Percentiles rank a stretch among this genome's conserved stretches.
Conservation (phyloP, 2,329 filamentous ascomycete species). For the Aphanocladium album region DNA sequence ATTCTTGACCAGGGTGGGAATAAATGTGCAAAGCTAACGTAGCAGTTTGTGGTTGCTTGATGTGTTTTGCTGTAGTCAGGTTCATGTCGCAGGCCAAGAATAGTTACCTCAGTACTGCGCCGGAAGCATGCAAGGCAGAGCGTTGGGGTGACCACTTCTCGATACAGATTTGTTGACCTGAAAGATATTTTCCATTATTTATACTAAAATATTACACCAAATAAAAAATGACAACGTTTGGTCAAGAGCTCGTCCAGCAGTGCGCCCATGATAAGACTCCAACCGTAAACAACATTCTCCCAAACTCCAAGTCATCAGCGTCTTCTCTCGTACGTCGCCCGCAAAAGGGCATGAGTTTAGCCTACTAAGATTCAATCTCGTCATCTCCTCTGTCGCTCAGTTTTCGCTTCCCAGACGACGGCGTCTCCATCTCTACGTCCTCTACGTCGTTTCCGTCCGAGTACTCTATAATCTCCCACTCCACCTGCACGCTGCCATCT, state of each 20-base stretch:
- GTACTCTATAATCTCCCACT: slow-evolving; percentile 84
- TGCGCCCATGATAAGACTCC: not conserved
- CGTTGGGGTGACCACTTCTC: too few relatives aligned
- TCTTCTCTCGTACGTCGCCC: not conserved
- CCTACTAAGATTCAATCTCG: not conserved
- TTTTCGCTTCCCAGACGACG: slow-evolving; percentile 47
- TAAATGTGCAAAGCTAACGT: too few relatives aligned
- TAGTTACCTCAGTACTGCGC: too few relatives aligned
- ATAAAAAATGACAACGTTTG: not conserved
- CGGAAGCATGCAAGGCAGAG: too few relatives aligned
- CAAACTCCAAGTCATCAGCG: not conserved
- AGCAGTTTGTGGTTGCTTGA: too few relatives aligned
- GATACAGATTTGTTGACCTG: not conserved
- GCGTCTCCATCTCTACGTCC: slow-evolving; percentile 31
- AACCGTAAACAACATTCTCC: not conserved
- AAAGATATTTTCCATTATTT: not conserved
- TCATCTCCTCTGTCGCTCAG: slow-evolving; percentile 24
- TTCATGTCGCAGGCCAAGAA: too few relatives aligned
- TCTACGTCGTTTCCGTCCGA: slow-evolving; percentile 37
- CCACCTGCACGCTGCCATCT: slow-evolving; percentile 62
- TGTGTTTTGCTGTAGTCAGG: too few relatives aligned
- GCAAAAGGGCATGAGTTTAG: not conserved
- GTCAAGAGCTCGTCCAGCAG: not conserved
- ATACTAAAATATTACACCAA: not conserved
- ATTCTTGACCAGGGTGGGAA: not conserved